Evolutionary conservation across 257 asterid species (phyloP), one percentile per base, ranked within the genome.

Genomic region (Plantago elongata): DNA sequence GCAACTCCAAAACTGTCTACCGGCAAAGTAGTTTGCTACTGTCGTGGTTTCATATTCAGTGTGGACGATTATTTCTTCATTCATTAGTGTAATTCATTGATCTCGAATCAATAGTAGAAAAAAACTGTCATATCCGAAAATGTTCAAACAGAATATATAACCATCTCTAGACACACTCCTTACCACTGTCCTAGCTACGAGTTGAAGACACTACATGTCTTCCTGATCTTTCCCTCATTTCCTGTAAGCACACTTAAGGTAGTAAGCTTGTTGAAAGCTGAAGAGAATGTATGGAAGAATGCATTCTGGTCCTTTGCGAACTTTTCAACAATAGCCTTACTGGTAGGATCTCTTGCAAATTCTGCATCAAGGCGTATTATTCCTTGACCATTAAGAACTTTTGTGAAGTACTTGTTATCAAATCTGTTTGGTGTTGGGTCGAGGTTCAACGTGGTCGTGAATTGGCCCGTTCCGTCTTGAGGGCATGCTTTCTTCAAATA

Each of bases 321-420:
- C 30, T 48, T 54, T 18, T 60, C 43, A 3, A 72, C 76, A 51
- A 13, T 57, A 61, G 30, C 68, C 49, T 1, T 67, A n/a, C 42
- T 75, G 29, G 67, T 17, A 3, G 74, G 78, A 61, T 75, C 69
- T 11, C 56, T 40, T 29, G 81, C 68, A 47, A 79, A 66, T 51
- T 68, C 77, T 5, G 79, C 61, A 13, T 79, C 81, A 18, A 79
- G 70, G 14, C 46, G 51, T 3, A 79, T 54, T 38, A 69, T 22
- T 30, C 81, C 84, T 14, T 16, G 64, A 1, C 79, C 79, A n/a
- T 47, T 58, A 12, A 69, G 43, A 16, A 67, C 29, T 51, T 72
- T 75, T 14, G 15, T 12, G 9, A 17, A 79, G 69, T 75, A 79
- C 5, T 45, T 37, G 74, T 72, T 75, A 57, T 76, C 77, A 15